phyloP scores from a whole-genome alignment of 2,329 filamentous ascomycete species.

The Penicillium verrucosum region DNA sequence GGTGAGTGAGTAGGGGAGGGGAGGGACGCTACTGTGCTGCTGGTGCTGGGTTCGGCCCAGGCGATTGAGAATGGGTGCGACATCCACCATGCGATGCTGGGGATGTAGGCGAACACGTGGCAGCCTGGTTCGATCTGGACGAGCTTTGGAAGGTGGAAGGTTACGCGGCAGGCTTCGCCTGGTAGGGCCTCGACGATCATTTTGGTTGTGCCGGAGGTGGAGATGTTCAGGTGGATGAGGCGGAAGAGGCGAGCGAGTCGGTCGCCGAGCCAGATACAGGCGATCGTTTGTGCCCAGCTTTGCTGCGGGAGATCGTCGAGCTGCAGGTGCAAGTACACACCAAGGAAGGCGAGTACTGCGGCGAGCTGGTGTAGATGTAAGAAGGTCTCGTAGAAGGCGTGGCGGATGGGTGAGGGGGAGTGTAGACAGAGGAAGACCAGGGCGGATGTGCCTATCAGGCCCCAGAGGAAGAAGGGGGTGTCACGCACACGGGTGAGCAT shows the following conservation, averaged over 20 bases:
- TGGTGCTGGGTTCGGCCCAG: conserved; percentile 39
- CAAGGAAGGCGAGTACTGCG: conserved; percentile 43
- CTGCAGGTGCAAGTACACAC: conserved; percentile 45
- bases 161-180: conserved; percentile 59
- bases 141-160: conserved; percentile 56
- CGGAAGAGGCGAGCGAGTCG: conserved; percentile 48
- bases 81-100: conserved; percentile 48
- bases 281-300: conserved; percentile 38
- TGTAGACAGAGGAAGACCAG: conserved; percentile 44
- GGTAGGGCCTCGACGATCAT: conserved; percentile 59
- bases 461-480: conserved; percentile 45
- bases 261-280: conserved; percentile 41
- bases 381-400: conserved; percentile 97
- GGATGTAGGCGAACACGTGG: conserved; percentile 61
- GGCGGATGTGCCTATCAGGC: conserved; percentile 43
- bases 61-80: conserved; percentile 50
- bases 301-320: conserved; percentile 43
- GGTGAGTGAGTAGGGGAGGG: conserved; percentile 10
- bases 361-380: conserved; percentile 47
- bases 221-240: conserved; percentile 55
- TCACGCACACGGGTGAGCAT: conserved; percentile 34
- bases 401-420: conserved; percentile 66
- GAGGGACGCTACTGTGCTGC: conserved; percentile 15
- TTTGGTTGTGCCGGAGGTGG: conserved; percentile 48
- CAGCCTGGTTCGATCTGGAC: conserved; percentile 55